Percentiles rank a stretch among this genome's conserved stretches.
Conservation (phyloP, 257 asterid species). For the Fraxinus quadrangulata region DNA sequence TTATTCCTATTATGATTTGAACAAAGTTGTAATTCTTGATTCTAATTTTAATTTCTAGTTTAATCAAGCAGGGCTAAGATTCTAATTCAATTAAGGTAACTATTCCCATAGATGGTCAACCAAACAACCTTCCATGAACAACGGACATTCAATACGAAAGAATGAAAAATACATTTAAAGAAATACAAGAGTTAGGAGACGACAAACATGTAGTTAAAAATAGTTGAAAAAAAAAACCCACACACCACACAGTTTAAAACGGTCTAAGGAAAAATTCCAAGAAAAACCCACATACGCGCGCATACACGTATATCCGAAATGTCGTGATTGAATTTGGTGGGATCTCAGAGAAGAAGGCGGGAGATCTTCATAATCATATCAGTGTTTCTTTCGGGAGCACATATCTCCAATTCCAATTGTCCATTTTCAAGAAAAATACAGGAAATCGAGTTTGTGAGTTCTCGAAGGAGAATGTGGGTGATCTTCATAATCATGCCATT, state of each 20-base stretch:
- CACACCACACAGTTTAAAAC: too few species aligned
- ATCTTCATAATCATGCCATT: slow-evolving; percentile 46
- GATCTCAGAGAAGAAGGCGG: slow-evolving; percentile 49
- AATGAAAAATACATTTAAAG: too few species aligned
- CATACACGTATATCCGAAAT: slow-evolving; percentile 34
- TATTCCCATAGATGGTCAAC: background rate
- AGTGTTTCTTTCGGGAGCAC: slow-evolving; percentile 43
- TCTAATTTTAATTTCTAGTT: background rate
- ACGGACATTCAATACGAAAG: background rate
- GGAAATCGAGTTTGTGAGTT: slow-evolving; percentile 28
- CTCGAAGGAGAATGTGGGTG: slow-evolving; percentile 53
- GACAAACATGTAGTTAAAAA: too few species aligned
- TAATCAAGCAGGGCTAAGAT: background rate
- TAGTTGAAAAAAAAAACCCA: too few species aligned
- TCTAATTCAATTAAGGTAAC: background rate
- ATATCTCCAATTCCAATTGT: slow-evolving; percentile 35
- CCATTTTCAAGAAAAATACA: too few species aligned
- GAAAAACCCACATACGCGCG: too few species aligned
- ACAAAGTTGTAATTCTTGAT: background rate
- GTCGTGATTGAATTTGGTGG: slow-evolving; percentile 33
- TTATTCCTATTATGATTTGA: background rate
- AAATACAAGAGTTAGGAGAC: background rate
- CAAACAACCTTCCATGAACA: background rate
- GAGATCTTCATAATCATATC: slow-evolving; percentile 50
- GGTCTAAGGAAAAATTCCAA: too few species aligned